Evolutionary conservation across 1,284 basidiomycete species (phyloP), one percentile per base, ranked within the genome.

Genomic region (Kwoniella shivajii): DNA sequence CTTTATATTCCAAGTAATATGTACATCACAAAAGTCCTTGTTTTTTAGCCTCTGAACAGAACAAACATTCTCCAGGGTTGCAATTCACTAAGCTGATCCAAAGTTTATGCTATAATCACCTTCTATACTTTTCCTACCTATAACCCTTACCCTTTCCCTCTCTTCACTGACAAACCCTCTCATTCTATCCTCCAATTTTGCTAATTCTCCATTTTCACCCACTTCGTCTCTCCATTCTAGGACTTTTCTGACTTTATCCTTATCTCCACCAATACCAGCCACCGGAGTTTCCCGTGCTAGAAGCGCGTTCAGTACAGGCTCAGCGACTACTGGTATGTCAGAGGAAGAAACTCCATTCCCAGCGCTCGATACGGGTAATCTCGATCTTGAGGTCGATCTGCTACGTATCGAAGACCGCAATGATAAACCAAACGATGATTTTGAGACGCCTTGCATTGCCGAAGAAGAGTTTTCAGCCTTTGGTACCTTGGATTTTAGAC

Each of bases 141-240:
- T 59, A 33, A 24, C 54, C 52, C 44, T 57, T 30, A 61, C 46
- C n/a, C 33, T 50, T 48, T 60, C 56, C 36, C 49, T 54, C 56
- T 63, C 64, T 49, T 41, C 52, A 37, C 54, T 49, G 2, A 65
- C 58, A 46, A 63, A 57, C n/a, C 54, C 52, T 33, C 43, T 42
- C 37, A 63, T 63, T 37, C 42, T 56, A 46, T 52, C 51, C 13
- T 64, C 63, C 24, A 62, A 31, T 20, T 26, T 45, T 14, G 44
- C 52, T 30, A 55, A 27, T 30, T 59, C 42, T 9, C 46, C 50
- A 47, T 54, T 56, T 11, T 59, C 59, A 14, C 45, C 56, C 13
- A 60, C 58, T 29, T 60, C 60, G 9, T 47, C 46, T 16, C 54
- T 46, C 58, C 59, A 56, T 34, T 59, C 54, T 44, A 61, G 31